phyloP scores from a whole-genome alignment of 2,329 filamentous ascomycete genomes.

The Alternaria burnsii region DNA sequence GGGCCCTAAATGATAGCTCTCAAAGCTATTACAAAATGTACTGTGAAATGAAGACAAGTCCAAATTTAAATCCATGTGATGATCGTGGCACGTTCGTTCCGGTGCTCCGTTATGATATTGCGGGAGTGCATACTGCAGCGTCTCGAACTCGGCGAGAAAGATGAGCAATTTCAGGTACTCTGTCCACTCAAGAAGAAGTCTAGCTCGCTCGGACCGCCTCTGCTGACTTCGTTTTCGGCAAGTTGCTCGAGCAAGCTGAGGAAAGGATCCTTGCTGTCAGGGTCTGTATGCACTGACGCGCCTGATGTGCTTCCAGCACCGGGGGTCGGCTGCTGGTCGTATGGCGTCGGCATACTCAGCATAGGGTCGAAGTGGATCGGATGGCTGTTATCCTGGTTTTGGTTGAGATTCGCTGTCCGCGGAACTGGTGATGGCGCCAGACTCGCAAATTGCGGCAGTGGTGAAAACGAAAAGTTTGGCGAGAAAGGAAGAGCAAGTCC shows the following conservation, averaged over 20 bases:
- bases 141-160: slow-evolving; percentile 7
- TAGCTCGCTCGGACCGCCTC: slow-evolving; percentile 75
- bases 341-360: slow-evolving; percentile 53
- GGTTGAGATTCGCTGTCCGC: slow-evolving; percentile 28
- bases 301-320: slow-evolving; percentile 54
- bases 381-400: slow-evolving; percentile 24
- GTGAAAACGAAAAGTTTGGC: slow-evolving; percentile 52
- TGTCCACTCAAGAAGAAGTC: slow-evolving; percentile 73
- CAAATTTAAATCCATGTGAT: slow-evolving; percentile 2
- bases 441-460: slow-evolving; percentile 45
- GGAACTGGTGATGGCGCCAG: slow-evolving; percentile 44
- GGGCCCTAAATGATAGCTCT: slow-evolving; percentile 18
- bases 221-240: slow-evolving; percentile 78
- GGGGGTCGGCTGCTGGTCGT: slow-evolving; percentile 56
- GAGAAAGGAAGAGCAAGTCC: slow-evolving; percentile 50
- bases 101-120: slow-evolving; percentile 8
- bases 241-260: slow-evolving; percentile 80
- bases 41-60: slow-evolving; percentile 15
- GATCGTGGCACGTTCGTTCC: slow-evolving; percentile 6
- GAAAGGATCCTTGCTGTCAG: slow-evolving; percentile 79
- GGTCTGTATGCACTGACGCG: slow-evolving; percentile 52
- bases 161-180: slow-evolving; percentile 30
- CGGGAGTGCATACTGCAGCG: neutral
- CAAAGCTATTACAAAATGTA: slow-evolving; percentile 22
- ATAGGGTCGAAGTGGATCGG: slow-evolving; percentile 47